phyloP scores from a whole-genome alignment of 2,329 filamentous ascomycete species.

The Rhynchosporium agropyri region DNA sequence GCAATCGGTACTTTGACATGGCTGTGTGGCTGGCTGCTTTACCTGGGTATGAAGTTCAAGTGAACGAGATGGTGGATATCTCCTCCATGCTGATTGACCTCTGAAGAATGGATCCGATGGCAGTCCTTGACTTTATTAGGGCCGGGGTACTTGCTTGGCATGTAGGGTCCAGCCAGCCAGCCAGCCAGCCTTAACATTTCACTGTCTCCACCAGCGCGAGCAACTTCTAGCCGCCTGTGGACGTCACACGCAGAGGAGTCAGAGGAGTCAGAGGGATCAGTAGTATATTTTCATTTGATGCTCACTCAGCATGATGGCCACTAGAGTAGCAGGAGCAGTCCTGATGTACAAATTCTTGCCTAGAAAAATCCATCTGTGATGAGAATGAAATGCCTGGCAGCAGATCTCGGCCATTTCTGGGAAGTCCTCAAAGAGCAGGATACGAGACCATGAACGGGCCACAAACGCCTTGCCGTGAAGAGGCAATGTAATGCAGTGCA shows the following conservation, averaged over 20 bases:
- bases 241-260: not conserved
- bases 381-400: constrained; percentile 20
- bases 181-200: not conserved
- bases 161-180: not conserved
- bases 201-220: no score
- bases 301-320: constrained; percentile 1
- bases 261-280: not conserved
- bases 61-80: no score
- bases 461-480: constrained; percentile 34
- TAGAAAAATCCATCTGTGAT: constrained; percentile 13
- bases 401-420: constrained; percentile 31
- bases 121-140: constrained; percentile 4
- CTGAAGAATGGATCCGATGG: not conserved
- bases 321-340: constrained; percentile 1
- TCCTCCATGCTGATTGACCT: not conserved
- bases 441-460: constrained; percentile 23
- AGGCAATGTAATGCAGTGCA: constrained; percentile 28
- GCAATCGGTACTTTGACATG: no score
- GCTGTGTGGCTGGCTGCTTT: no score
- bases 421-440: constrained; percentile 22
- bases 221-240: no score
- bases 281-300: constrained; percentile 3
- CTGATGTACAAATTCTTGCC: constrained; percentile 11
- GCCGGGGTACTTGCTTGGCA: constrained; percentile 6
- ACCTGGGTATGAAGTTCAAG: no score